These are phyloP conservation scores for Cladosporium colombiae DNA, from an alignment of 2,329 filamentous ascomycete genomes.

Conservation along the genomic window DNA sequence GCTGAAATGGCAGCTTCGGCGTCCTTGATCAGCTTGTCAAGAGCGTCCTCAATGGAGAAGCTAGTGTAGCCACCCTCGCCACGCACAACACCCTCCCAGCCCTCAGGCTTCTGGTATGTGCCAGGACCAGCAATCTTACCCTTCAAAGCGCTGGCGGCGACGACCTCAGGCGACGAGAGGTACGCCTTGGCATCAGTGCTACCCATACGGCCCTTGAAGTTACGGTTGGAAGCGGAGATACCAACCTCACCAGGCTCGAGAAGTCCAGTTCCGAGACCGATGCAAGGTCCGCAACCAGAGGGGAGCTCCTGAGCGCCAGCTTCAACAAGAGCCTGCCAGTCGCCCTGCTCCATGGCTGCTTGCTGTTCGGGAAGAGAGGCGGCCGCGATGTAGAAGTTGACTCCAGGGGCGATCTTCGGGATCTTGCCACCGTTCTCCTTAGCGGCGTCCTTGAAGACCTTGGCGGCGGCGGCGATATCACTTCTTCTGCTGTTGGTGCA, in stretches of 20 bases:
- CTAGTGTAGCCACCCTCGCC: conserved; percentile 70
- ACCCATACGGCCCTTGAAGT: conserved; percentile 92
- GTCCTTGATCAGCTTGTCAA: conserved; percentile 70
- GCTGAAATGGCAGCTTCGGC: conserved; percentile 63
- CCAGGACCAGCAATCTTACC: conserved; percentile 76
- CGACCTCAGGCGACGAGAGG: conserved; percentile 84
- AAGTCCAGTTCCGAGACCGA: conserved; percentile 78
- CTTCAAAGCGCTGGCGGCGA: conserved; percentile 80
- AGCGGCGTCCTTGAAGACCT: conserved; percentile 79
- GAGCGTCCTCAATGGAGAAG: conserved; percentile 65
- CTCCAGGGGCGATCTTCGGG: conserved; percentile 71
- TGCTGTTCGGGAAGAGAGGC: conserved; percentile 78
- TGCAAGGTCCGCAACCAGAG: conserved; percentile 79
- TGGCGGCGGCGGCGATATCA: conserved; percentile 78
- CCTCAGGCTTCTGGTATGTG: conserved; percentile 72
- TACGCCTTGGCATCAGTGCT: conserved; percentile 78
- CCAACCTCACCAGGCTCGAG: conserved; percentile 84
- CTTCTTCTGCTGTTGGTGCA: conserved; percentile 86
- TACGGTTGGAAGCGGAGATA: conserved; percentile 80
- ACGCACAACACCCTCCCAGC: conserved; percentile 65
- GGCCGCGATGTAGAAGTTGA: conserved; percentile 87
- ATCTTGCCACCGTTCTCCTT: conserved; percentile 56
- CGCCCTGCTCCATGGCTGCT: conserved; percentile 74
- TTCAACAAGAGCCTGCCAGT: conserved; percentile 80
- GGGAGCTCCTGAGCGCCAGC: conserved; percentile 75